phyloP scores from a whole-genome alignment of 225 moss, liverwort and hornwort species.

The Anthoceros angustus region DNA sequence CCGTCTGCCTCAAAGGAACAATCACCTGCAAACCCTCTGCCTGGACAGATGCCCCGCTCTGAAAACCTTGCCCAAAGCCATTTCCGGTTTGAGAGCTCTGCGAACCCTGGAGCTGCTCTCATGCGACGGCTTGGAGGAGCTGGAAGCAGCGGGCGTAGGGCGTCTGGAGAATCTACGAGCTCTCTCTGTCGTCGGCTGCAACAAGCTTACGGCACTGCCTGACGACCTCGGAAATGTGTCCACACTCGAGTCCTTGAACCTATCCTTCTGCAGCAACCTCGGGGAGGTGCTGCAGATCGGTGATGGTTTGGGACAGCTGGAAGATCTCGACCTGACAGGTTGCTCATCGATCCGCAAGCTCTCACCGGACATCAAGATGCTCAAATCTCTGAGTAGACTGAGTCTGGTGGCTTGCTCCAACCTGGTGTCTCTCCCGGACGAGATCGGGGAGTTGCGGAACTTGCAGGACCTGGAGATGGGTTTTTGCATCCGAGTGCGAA shows the following conservation, averaged over 20 bases:
- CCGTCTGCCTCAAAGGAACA: not conserved
- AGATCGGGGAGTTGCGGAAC: not conserved
- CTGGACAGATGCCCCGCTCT: not conserved
- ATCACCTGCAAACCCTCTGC: not conserved
- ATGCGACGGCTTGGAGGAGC: no score
- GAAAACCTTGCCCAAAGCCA: not conserved
- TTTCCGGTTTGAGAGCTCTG: not conserved
- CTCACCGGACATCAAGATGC: not conserved
- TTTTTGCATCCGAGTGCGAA: not conserved
- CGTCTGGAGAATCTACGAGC: not conserved
- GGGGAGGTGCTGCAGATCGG: not conserved
- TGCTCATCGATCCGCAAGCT: not conserved
- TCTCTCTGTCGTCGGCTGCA: not conserved
- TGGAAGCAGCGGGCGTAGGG: not conserved
- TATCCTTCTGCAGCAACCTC: not conserved
- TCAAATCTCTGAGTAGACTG: not conserved
- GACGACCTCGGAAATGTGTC: not conserved
- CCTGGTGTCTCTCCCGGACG: not conserved
- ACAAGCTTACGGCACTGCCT: not conserved
- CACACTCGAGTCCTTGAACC: not conserved
- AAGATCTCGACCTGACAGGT: not conserved
- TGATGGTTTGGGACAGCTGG: not conserved
- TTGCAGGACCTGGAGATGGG: not conserved
- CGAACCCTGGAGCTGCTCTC: not conserved
- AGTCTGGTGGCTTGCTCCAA: not conserved